A percentile compares a stretch with the other conserved stretches of the same genome.
Evolutionary conservation across 2,329 filamentous ascomycete species (phyloP).

Genomic region (Fusarium illudens): DNA sequence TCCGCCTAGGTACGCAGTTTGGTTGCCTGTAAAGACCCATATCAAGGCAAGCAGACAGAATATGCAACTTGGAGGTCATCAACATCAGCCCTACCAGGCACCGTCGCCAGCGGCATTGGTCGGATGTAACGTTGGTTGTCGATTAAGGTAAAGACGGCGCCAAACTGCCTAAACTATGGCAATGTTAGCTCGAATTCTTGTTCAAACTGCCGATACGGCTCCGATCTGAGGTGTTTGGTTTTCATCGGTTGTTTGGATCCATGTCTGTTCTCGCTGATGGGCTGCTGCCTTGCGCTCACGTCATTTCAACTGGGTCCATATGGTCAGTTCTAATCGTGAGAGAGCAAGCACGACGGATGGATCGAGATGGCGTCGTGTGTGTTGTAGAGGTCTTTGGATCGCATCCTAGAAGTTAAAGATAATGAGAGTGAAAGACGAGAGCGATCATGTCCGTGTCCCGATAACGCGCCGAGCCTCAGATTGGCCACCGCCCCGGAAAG

Average conservation of each 20-base stretch:
- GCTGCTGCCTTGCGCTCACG: neutral
- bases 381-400: neutral
- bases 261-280: neutral
- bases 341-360: neutral
- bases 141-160: neutral
- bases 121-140: neutral
- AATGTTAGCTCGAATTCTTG: neutral
- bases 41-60: neutral
- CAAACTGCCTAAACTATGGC: neutral
- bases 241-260: neutral
- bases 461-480: neutral
- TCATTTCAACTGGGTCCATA: neutral
- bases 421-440: neutral
- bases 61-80: neutral
- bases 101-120: neutral
- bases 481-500: neutral
- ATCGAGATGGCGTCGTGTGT: neutral
- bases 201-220: neutral
- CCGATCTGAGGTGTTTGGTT: neutral
- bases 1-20: neutral
- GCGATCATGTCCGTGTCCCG: neutral
- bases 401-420: neutral
- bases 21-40: neutral
- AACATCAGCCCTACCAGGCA: constrained; percentile 25
- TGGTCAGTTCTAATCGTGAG: neutral